Base-by-base conservation (phyloP, 2,329 filamentous ascomycete species). In the Coniochaeta hoffmannii region DNA sequence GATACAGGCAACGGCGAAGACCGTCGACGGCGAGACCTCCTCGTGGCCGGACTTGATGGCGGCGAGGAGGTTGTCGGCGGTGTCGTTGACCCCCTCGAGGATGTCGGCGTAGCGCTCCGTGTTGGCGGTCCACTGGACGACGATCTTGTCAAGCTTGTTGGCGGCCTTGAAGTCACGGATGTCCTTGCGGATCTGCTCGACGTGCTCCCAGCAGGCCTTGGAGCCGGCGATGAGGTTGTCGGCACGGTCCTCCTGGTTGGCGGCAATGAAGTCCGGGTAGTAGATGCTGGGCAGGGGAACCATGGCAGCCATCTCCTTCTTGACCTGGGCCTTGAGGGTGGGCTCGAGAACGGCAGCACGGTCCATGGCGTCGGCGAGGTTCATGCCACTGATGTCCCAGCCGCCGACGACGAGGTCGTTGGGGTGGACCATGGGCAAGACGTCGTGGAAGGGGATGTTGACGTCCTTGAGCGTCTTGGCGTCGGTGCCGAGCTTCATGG, bases 211-310 rank as follows among this genome's bases (percentile, higher is more conserved):
- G 71, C 79, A 90, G 61, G 92, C 92, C 77, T 94, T 95, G 73
- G 79, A 82, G 53, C 94, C 94, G 60, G 88, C 76, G 51, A 97
- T 73, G 60, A 96, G 68, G 67, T 99, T 97, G 76, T 99, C 91
- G 62, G 93, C 94, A 67, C 94, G 89, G 68, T 92, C 91, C 73
- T 94, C 92, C 77, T 99, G 94, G 78, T 99, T 99, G 70, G 94
- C 89, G 62, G 94, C 94, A 68, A 99, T 99, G 79, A 99, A 99
- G 75, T 97, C 94, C 1, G 94, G 94, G 73, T 99, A 99, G 83
- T 99, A 99, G 75, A 97, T 88, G 73, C 89, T 93, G 24, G 91
- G 93, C 60, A 97, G 83, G 30, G 94, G 94, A 64, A 87, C 86
- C 85, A 97, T 89, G 64, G 79, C 78, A 59, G 85, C 77, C 91